Base-by-base conservation (phyloP, 805 yeast species). In the Myxozyma neotropica region DNA sequence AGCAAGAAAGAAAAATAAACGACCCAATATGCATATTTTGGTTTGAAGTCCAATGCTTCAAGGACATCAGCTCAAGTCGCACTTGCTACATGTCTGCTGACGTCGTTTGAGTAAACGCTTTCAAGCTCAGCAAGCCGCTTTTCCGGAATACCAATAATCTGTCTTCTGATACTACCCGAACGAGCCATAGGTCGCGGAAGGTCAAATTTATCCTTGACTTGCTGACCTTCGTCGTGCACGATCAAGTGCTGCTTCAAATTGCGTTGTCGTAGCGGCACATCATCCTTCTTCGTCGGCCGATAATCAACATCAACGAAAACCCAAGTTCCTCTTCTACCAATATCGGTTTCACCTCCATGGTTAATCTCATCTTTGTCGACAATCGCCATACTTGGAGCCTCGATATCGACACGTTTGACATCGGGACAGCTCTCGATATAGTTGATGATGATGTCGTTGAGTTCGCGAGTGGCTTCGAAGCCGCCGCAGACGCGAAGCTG, bases 401-500 rank as follows among this genome's bases (percentile, higher is more conserved):
- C 53, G 19, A 62, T 56, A 23, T 33, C 24, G 17, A 59, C 57
- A 21, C 66, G 52, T 29, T 48, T 26, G 36, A 53, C 23, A 10
- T 29, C 31, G 8, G 47, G 47, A 7, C 53, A 44, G 21, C 31
- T n/a, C 43, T 36, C 24, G 4, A 62, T 40, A 40, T 53, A 60
- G 24, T 36, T 36, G 36, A 61, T 47, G 24, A 56, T 52, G 45
- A 44, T 33, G 15, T 55, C 56, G 59, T 60, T 62, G 15, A 62
- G 49, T 23, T 52, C 58, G 13, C 66, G 63, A 39, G 53, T 42
- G 21, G 46, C 19, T 31, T 62, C 66, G 36, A 57, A 62, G 5
- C 66, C 66, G 19, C 52, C 27, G 35, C 66, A 62, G 17, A 60
- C 29, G 15, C 66, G 57, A 27, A 62, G 53, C 48, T 62, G 66